Percentiles rank a stretch among this genome's conserved stretches.
These are phyloP conservation scores for Wickerhamiella galacta DNA, from an alignment of 805 yeast genomes.

Conservation along the genomic window DNA sequence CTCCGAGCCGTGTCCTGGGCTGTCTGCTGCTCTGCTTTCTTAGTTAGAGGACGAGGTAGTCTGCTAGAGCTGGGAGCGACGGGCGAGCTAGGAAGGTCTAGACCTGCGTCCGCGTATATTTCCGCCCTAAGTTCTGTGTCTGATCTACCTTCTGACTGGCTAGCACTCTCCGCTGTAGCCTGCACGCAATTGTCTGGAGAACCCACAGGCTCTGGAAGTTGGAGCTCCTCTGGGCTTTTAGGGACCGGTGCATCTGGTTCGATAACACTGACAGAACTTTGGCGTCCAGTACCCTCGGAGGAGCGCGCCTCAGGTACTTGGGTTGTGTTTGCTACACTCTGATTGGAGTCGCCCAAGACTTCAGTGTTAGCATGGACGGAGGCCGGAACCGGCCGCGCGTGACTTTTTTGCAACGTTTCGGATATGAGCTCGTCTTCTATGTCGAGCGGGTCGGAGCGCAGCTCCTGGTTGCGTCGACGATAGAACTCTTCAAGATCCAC, in stretches of 20 bases:
- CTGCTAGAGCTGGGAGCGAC: background rate
- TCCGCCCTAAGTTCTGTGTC: background rate
- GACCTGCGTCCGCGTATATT: background rate
- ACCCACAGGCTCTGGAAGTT: background rate
- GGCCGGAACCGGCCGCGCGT: background rate
- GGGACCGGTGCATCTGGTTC: background rate
- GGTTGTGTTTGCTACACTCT: background rate
- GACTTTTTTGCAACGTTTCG: background rate
- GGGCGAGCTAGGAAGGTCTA: background rate
- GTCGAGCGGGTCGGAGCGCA: background rate
- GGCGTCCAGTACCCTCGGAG: background rate
- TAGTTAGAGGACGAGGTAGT: background rate
- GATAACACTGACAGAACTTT: background rate
- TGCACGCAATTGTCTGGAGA: background rate
- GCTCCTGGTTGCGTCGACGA: background rate
- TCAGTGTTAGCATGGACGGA: background rate
- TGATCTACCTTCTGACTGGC: background rate
- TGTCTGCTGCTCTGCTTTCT: background rate
- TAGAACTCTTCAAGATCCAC: background rate
- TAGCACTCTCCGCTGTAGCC: background rate
- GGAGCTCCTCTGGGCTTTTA: background rate
- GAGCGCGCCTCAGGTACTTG: background rate
- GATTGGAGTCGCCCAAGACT: background rate
- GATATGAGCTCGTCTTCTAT: background rate
- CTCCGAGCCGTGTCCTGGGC: conserved; percentile 1